Percentiles rank a stretch among this genome's conserved stretches.
These are phyloP conservation scores for Casuarina glauca DNA, from an alignment of 306 rosid genomes.

Conservation along the genomic window DNA sequence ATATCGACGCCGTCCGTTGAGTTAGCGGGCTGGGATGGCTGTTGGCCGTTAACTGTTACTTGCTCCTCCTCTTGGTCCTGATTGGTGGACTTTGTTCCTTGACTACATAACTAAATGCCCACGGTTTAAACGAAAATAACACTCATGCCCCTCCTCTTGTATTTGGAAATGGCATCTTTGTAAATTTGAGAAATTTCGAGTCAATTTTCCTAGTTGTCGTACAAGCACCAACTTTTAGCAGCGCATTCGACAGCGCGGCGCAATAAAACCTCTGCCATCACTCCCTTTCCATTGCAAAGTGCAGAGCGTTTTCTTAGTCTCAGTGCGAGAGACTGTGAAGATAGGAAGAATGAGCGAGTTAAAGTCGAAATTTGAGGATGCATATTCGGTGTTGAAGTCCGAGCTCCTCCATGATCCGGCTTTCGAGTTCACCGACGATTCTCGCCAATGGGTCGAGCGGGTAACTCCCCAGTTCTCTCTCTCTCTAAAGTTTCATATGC, in stretches of 20 bases:
- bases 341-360: conserved; percentile 37
- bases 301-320: not conserved
- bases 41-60: not conserved
- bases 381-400: conserved; percentile 64
- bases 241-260: too few relatives aligned
- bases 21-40: not conserved
- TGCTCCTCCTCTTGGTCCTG: not conserved
- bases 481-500: not conserved
- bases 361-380: conserved; percentile 65
- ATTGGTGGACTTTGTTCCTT: too few relatives aligned
- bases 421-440: conserved; percentile 62
- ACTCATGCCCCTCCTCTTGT: too few relatives aligned
- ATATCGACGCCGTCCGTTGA: not conserved
- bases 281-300: too few relatives aligned
- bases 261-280: too few relatives aligned
- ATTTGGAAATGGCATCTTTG: too few relatives aligned
- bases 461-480: conserved; percentile 30
- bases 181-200: too few relatives aligned
- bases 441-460: conserved; percentile 75
- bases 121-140: too few relatives aligned
- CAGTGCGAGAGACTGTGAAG: not conserved
- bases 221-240: too few relatives aligned
- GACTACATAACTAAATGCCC: too few relatives aligned
- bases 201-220: too few relatives aligned
- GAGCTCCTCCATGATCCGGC: conserved; percentile 78